Evolutionary conservation across 176 grass and related monocot genomes (phyloP).

Genomic region (Triticum monococcum): DNA sequence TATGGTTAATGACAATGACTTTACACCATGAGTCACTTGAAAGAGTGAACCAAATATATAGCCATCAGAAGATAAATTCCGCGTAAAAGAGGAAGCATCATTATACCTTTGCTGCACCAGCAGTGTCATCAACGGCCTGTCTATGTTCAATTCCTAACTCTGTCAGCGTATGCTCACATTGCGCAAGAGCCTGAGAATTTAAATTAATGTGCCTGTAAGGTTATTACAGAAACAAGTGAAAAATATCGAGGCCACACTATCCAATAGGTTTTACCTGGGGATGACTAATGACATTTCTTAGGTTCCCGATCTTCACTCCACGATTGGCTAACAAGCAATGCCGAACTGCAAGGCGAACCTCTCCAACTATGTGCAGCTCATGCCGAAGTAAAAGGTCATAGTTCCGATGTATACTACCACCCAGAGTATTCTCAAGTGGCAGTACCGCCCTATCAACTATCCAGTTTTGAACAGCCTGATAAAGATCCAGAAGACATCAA

Average conservation of each 20-base stretch:
- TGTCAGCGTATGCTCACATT: constrained; percentile 86
- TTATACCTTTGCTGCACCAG: constrained; percentile 86
- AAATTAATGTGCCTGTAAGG: not conserved
- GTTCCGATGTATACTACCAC: constrained; percentile 88
- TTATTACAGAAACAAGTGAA: not conserved
- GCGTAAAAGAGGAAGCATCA: not conserved
- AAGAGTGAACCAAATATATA: constrained; percentile 2
- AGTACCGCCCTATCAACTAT: constrained; percentile 78
- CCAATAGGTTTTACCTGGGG: constrained; percentile 57
- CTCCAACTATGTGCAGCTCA: constrained; percentile 81
- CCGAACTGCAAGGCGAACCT: constrained; percentile 67
- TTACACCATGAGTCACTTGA: not conserved
- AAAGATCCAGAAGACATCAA: constrained; percentile 30
- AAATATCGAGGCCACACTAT: not conserved
- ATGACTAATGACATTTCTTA: constrained; percentile 85
- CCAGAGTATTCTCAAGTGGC: constrained; percentile 85
- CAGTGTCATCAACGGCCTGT: constrained; percentile 95
- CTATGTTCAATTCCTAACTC: constrained; percentile 67
- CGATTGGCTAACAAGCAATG: constrained; percentile 83
- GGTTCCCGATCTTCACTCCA: constrained; percentile 69
- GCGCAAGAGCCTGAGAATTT: constrained; percentile 75
- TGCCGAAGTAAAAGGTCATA: constrained; percentile 91
- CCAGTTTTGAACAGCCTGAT: constrained; percentile 69
- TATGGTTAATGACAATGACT: constrained; percentile 16
- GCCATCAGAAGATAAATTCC: not conserved